Evolutionary conservation across 164 flowering plant species (phyloP).

Genomic region (Chimonanthus salicifolius): DNA sequence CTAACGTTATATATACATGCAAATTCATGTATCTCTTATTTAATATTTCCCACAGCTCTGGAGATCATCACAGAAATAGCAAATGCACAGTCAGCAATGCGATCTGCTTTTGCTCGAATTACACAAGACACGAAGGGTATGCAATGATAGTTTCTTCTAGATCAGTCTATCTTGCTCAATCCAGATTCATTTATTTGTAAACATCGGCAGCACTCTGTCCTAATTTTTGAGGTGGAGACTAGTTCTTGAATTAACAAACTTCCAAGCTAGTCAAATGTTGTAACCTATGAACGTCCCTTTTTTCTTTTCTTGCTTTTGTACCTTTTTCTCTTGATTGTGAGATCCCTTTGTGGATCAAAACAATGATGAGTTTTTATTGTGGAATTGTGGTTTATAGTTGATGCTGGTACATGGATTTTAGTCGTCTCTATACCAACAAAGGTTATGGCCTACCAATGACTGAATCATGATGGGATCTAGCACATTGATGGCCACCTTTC

Average conservation of each 20-base stretch:
- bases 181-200: not conserved
- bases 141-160: not conserved
- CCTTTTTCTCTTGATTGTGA: no score
- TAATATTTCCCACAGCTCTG: slow-evolving; percentile 43
- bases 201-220: not conserved
- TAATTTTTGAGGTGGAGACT: not conserved
- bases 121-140: slow-evolving; percentile 24
- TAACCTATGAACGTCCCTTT: not conserved
- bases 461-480: not conserved
- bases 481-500: not conserved
- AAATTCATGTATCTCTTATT: not conserved
- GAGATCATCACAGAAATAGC: slow-evolving; percentile 67
- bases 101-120: slow-evolving; percentile 45
- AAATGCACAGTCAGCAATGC: slow-evolving; percentile 55
- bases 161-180: not conserved
- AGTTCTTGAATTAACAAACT: not conserved
- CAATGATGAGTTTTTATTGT: no score
- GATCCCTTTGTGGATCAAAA: no score
- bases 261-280: not conserved
- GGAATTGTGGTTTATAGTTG: not conserved
- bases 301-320: no score
- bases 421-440: no score
- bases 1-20: not conserved
- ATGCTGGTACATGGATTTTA: not conserved
- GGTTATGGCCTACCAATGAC: not conserved